A percentile compares a stretch with the other conserved stretches of the same genome.
phyloP scores from a whole-genome alignment of 169 alveolate genomes.

The Plasmodium gaboni region DNA sequence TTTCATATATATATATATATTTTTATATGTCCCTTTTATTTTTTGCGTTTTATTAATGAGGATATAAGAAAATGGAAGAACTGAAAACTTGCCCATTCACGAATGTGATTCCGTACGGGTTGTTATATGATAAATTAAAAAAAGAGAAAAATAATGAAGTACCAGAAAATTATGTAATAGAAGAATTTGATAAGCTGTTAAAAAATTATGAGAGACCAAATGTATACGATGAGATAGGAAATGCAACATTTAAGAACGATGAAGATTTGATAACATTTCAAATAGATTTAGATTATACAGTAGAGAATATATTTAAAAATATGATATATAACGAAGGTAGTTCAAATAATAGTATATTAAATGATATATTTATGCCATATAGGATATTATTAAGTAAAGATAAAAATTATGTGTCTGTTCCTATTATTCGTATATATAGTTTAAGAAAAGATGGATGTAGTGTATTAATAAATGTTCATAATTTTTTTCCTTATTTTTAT shows the following conservation, averaged over 20 bases:
- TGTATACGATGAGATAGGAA: constrained; percentile 30
- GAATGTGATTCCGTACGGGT: constrained; percentile 62
- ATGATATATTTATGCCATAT: constrained; percentile 13
- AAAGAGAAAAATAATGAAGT: constrained; percentile 25
- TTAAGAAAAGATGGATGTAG: constrained; percentile 80
- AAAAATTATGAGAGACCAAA: constrained; percentile 42
- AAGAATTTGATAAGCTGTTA: constrained; percentile 32
- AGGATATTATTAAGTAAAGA: constrained; percentile 14
- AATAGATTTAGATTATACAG: constrained; percentile 64
- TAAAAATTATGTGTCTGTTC: constrained; percentile 37
- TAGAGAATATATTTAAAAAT: constrained; percentile 41
- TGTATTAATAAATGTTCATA: constrained; percentile 78
- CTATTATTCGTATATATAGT: constrained; percentile 80
- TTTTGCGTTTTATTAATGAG: neutral
- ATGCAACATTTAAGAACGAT: neutral
- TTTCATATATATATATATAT: too few relatives aligned
- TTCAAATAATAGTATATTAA: neutral
- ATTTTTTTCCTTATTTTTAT: constrained; percentile 84
- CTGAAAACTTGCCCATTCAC: constrained; percentile 43
- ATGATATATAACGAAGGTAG: constrained; percentile 25
- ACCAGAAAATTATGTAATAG: constrained; percentile 24
- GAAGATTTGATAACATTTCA: constrained; percentile 41
- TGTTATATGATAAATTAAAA: constrained; percentile 28
- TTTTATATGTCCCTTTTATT: too few relatives aligned
- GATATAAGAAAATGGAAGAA: constrained; percentile 6